phyloP scores from a whole-genome alignment of 495 filamentous ascomycete genomes.

The Podospora appendiculata region DNA sequence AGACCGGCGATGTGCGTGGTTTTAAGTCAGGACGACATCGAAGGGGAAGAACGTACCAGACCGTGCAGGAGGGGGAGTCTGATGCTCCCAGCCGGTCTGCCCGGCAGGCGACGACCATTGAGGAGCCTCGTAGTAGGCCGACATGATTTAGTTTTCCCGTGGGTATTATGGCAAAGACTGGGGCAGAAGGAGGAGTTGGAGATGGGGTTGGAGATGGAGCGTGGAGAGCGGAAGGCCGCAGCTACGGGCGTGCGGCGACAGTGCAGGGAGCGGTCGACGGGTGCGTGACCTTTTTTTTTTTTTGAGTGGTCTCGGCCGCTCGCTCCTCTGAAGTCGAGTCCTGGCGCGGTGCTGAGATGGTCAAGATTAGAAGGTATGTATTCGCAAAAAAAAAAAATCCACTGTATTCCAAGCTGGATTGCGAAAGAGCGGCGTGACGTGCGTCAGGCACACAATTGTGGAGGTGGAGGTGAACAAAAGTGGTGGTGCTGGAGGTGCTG shows the following conservation, averaged over 20 bases:
- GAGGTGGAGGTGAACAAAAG: not conserved
- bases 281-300: constrained; percentile 4
- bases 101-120: constrained; percentile 64
- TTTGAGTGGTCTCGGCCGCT: not conserved
- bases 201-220: constrained; percentile 1
- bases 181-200: not conserved
- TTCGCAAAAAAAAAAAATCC: not conserved
- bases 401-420: not conserved
- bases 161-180: constrained; percentile 15
- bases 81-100: constrained; percentile 63
- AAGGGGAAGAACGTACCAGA: constrained; percentile 53
- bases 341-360: not conserved
- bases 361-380: constrained; percentile 1
- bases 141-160: constrained; percentile 42
- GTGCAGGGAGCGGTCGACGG: not conserved
- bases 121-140: constrained; percentile 79
- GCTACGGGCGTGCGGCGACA: constrained; percentile 11
- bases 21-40: not conserved
- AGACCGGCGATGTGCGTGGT: not conserved
- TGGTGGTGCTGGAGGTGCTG: constrained; percentile 1
- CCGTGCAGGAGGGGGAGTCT: constrained; percentile 76
- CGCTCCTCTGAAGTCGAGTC: not conserved
- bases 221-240: constrained; percentile 27
- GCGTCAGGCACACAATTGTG: constrained; percentile 4
- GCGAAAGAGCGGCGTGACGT: constrained; percentile 9